Conservation (phyloP, 176 grass and related monocot genomes). For the Bothriochloa decipiens region DNA sequence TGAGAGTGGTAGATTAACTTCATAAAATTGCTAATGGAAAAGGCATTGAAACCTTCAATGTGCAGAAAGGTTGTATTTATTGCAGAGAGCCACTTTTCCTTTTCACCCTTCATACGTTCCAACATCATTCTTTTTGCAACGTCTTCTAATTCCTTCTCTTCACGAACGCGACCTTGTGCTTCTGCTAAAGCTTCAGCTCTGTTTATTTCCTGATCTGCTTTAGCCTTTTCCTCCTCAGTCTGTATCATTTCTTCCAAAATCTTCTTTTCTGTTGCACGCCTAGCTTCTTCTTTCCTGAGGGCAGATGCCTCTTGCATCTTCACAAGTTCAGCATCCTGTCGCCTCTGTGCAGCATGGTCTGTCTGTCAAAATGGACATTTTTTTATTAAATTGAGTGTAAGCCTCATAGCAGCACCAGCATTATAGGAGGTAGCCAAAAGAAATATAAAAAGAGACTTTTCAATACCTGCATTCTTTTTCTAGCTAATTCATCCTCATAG, state of each 20-base stretch:
- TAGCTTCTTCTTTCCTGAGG: conserved; percentile 67
- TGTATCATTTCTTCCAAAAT: conserved; percentile 61
- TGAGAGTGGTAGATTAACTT: conserved; percentile 2
- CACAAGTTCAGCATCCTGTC: conserved; percentile 79
- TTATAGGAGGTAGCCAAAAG: neutral
- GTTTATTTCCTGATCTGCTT: conserved; percentile 50
- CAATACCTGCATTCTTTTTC: conserved; percentile 84
- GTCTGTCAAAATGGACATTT: conserved; percentile 49
- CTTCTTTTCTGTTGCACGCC: conserved; percentile 71
- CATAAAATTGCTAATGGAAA: conserved; percentile 8
- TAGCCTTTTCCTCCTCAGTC: conserved; percentile 61
- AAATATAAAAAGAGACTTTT: neutral
- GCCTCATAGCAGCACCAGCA: conserved; percentile 18
- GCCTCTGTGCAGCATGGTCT: conserved; percentile 70
- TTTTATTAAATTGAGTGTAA: conserved; percentile 14
- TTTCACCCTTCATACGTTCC: conserved; percentile 67
- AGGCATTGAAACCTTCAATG: conserved; percentile 68
- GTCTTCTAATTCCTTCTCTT: conserved; percentile 58
- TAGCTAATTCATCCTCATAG: conserved; percentile 84
- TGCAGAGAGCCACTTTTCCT: conserved; percentile 89
- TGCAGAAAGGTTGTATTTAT: conserved; percentile 94
- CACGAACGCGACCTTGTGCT: conserved; percentile 51
- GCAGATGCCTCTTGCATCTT: conserved; percentile 86
- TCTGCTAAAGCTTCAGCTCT: conserved; percentile 54
- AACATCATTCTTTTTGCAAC: conserved; percentile 60